Base-by-base conservation (phyloP, 2,329 filamentous ascomycete species). In the Samsoniella hepiali region DNA sequence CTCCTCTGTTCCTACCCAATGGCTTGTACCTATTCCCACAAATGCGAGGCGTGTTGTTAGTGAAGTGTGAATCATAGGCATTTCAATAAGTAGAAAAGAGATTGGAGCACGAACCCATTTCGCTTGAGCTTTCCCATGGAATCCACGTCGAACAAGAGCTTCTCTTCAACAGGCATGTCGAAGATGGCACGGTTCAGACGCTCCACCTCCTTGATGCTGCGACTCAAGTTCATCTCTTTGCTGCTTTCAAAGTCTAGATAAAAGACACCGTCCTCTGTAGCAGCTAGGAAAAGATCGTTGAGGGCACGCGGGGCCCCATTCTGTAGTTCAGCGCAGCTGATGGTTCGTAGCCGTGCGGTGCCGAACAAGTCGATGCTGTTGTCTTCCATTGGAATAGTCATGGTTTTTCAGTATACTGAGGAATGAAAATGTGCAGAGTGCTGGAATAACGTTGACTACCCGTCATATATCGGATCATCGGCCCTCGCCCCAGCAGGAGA, bases 1-100 rank as follows among this genome's bases (percentile, higher is more conserved):
- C 57, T 15, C 57, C 57, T 40, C 40, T 59, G 22, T 59, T 59
- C n/a, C 44, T 38, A n/a, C 57, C 32, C 29, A 59, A 10, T 13
- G 44, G 57, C 32, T 59, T 59, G 10, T 59, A 59, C 7, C 57
- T 59, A 29, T 38, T 40, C 31, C 45, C 6, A 10, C 1, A 11
- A 49, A 31, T 8, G 31, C 13, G 34, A 8, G 11, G 17, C 36
- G 8, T 1, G 2, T 10, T 40, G 36, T 44, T 10, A 56, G 36
- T 9, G 2, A 11, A 8, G 1, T 22, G 22, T 27, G 2, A 13
- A 15, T 5, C 11, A 13, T 4, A 55, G 15, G 4, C 6, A 40
- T 15, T 3, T 27, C 0, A 10, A 13, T 40, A 17, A 42, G 22
- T 31, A 3, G 22, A n/a, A 22, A 22, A 9, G 13, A 29, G 13